phyloP scores from a whole-genome alignment of 108 stramenopile species.

The Skeletonema marinoi region DNA sequence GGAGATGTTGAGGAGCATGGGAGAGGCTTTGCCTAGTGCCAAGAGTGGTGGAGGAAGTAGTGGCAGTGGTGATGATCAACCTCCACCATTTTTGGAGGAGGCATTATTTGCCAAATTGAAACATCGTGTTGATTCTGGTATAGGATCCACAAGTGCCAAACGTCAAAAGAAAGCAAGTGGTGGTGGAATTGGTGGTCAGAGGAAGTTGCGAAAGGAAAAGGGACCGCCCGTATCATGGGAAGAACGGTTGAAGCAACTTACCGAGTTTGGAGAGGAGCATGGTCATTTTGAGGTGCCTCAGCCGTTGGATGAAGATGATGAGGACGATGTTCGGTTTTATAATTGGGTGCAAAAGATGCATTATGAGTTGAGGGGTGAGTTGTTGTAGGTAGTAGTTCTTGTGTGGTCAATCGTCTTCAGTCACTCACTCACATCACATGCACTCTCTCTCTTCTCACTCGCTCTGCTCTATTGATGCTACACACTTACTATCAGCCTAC shows the following conservation, averaged over 20 bases:
- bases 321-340: constrained; percentile 12
- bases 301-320: neutral
- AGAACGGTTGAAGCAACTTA: constrained; percentile 22
- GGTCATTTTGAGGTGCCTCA: constrained; percentile 27
- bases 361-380: constrained; percentile 22
- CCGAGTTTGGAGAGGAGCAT: neutral
- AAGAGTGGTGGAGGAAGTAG: neutral
- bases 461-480: neutral
- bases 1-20: neutral
- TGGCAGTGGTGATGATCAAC: neutral
- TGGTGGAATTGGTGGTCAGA: neutral
- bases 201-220: neutral
- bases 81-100: neutral
- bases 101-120: neutral
- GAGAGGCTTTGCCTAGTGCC: neutral
- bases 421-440: neutral
- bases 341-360: constrained; percentile 26
- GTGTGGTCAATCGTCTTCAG: neutral
- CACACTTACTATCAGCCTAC: constrained; percentile 36
- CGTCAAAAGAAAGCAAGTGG: neutral
- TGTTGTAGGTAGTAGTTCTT: neutral
- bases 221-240: constrained; percentile 18
- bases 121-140: neutral
- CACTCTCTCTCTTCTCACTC: neutral
- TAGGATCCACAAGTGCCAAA: neutral